These are phyloP conservation scores for Backusella parvicylindrica DNA, from an alignment of 192 early-diverging fungal species.

Conservation along the genomic window DNA sequence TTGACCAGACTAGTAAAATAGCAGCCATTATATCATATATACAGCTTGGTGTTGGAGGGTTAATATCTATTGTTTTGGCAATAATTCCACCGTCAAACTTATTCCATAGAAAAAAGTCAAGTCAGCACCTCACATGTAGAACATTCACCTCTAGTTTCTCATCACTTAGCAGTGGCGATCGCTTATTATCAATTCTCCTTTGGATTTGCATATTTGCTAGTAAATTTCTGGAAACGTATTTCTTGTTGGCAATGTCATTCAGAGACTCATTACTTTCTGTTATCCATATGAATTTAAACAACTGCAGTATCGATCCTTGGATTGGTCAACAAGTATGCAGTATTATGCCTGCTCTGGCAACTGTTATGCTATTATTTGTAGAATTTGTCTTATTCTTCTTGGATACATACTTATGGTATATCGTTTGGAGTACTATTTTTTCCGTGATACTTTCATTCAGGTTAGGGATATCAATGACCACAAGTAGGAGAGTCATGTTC, in stretches of 20 bases:
- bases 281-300: constrained; percentile 27
- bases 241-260: constrained; percentile 65
- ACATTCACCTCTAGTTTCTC: constrained; percentile 64
- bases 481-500: constrained; percentile 66
- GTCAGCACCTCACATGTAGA: constrained; percentile 21
- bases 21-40: constrained; percentile 49
- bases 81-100: constrained; percentile 52
- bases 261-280: constrained; percentile 47
- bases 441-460: constrained; percentile 63
- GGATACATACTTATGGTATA: constrained; percentile 74
- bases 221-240: constrained; percentile 69
- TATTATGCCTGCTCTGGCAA: constrained; percentile 50
- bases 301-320: constrained; percentile 44
- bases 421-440: constrained; percentile 67
- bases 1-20: constrained; percentile 26
- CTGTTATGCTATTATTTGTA: constrained; percentile 56
- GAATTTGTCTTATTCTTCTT: constrained; percentile 66
- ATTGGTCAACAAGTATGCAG: constrained; percentile 46
- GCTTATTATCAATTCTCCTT: constrained; percentile 51
- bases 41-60: constrained; percentile 56
- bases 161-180: constrained; percentile 49
- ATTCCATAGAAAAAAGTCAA: constrained; percentile 31
- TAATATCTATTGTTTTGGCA: constrained; percentile 53
- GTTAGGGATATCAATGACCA: constrained; percentile 63
- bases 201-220: constrained; percentile 61